These are phyloP conservation scores for Daldinia loculata DNA, from an alignment of 495 filamentous ascomycete species.

Conservation along the genomic window DNA sequence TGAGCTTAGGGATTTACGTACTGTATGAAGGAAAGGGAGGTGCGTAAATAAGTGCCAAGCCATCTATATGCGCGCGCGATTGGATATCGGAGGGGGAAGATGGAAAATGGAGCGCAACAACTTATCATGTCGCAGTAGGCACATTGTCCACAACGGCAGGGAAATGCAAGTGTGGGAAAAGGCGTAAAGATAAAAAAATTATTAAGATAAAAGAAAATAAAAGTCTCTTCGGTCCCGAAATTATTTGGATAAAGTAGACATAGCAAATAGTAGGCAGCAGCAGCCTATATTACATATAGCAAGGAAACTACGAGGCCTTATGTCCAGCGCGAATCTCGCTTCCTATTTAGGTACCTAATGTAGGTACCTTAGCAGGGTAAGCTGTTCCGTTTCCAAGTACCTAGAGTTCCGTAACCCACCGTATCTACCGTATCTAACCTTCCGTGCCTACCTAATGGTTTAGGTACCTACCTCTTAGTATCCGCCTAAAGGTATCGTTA, in stretches of 20 bases:
- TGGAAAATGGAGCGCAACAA: constrained; percentile 12
- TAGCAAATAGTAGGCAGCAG: background rate
- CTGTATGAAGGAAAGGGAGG: background rate
- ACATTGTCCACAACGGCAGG: constrained; percentile 9
- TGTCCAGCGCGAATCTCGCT: background rate
- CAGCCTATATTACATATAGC: background rate
- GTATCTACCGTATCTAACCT: background rate
- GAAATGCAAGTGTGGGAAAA: constrained; percentile 9
- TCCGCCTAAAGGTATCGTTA: constrained; percentile 11
- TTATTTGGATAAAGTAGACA: background rate
- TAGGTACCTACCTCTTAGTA: background rate
- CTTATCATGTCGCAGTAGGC: background rate
- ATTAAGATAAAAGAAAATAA: constrained; percentile 12
- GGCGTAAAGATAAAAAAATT: background rate
- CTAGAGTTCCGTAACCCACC: background rate
- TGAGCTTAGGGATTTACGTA: constrained; percentile 11
- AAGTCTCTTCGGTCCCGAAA: constrained; percentile 27
- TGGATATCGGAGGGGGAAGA: background rate
- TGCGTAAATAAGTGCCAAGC: background rate
- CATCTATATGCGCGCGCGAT: background rate
- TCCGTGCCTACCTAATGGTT: background rate
- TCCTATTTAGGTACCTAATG: constrained; percentile 3
- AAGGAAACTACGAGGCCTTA: background rate
- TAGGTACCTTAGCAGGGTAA: background rate
- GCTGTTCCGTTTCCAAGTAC: background rate